phyloP scores from a whole-genome alignment of 2,329 filamentous ascomycete species.

The Pseudocercospora crystallina region DNA sequence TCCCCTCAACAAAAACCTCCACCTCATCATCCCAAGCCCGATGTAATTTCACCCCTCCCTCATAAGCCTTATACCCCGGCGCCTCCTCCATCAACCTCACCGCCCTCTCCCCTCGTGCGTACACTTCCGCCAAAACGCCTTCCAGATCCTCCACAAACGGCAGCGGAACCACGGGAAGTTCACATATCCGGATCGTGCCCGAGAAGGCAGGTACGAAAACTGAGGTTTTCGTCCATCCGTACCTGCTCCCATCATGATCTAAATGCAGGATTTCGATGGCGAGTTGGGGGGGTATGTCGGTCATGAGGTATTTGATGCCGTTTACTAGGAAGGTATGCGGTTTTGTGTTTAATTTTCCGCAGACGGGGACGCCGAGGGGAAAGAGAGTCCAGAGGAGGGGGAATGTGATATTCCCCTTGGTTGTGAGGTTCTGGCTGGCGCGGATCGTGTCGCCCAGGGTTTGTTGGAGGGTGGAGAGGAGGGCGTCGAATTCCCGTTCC shows the following conservation, averaged over 20 bases:
- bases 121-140: not conserved
- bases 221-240: conserved; percentile 14
- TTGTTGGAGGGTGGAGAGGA: conserved; percentile 10
- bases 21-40: conserved; percentile 13
- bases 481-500: conserved; percentile 6
- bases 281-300: conserved; percentile 10
- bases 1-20: conserved; percentile 16
- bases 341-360: conserved; percentile 8
- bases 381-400: conserved; percentile 21
- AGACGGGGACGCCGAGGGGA: conserved; percentile 15
- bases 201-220: conserved; percentile 8
- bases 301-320: conserved; percentile 15
- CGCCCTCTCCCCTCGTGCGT: conserved; percentile 6
- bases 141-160: conserved; percentile 6
- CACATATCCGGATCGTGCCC: conserved; percentile 12
- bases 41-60: conserved; percentile 12
- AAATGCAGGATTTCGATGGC: conserved; percentile 10
- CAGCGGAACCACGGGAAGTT: conserved; percentile 11
- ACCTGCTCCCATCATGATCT: conserved; percentile 16
- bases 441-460: conserved; percentile 9
- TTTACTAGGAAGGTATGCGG: conserved; percentile 16
- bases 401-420: conserved; percentile 21
- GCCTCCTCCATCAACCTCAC: conserved; percentile 3
- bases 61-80: conserved; percentile 15
- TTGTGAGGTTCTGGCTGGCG: conserved; percentile 11